Base-by-base conservation (phyloP, 2,329 filamentous ascomycete species). In the Pyrenochaeta sp. region DNA sequence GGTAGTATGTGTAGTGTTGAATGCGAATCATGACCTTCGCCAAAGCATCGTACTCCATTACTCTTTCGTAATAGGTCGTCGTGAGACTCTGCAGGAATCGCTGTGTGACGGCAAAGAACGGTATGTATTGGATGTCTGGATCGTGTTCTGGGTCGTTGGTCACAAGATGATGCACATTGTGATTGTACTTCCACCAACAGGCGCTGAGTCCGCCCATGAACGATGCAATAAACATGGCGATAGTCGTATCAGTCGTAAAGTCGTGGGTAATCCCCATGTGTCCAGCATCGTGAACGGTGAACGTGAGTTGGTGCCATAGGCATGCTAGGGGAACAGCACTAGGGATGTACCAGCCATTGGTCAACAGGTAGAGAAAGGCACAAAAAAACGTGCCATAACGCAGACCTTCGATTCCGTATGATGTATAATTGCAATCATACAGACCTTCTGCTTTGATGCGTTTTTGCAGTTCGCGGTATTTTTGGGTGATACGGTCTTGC, bases 201-300 rank as follows among this genome's bases (percentile, higher is more conserved):
- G 96, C 75, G 18, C 90, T 96, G 22, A 99, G 74, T 0, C 94
- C 94, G 24, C 94, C 94, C 14, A 94, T 76, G 60, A 88, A 97
- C 68, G 96, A 88, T 39, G 92, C 91, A 61, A 96, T 88, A 53
- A 96, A 74, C 64, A 97, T 96, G 35, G 90, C 93, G 51, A 99
- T 90, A 35, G 88, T 79, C 2, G 87, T 88, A 70, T 99, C 94
- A 24, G 84, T 73, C 35, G 88, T 85, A 68, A 93, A 97, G 67
- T 87, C 80, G 72, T 97, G 93, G 2, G 94, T 99, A 60, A 99
- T 96, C 55, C 90, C 94, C 88, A 96, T 96, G 72, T 99, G 94
- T 6, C 90, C 92, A 36, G 93, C 90, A 77, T 99, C 94, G 71
- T 99, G 94, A 48, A 90, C 94, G 1, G 87, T 87, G 67, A 99